A percentile compares a stretch with the other conserved stretches of the same genome.
Conservation (phyloP, 2,329 filamentous ascomycete species). For the Byssothecium circinans region DNA sequence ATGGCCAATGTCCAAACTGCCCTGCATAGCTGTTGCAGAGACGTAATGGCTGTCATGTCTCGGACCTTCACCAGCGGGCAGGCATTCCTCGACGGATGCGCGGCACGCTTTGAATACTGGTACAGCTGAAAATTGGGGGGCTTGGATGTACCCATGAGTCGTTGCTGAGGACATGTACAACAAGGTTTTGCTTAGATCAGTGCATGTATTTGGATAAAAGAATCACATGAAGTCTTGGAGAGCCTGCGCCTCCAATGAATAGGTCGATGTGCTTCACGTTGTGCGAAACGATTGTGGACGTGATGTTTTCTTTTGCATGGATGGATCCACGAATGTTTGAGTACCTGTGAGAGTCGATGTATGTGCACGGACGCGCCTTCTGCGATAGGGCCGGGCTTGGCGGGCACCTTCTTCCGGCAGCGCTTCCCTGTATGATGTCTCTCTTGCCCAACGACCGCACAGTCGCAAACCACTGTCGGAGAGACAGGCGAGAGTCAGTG, state of each 20-base stretch:
- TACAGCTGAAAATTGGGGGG: not conserved
- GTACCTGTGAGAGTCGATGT: too few species aligned
- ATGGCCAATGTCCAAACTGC: slow-evolving; percentile 3
- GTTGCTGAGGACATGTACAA: not conserved
- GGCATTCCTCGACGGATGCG: not conserved
- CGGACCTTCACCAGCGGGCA: too few species aligned
- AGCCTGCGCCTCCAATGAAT: slow-evolving; percentile 2
- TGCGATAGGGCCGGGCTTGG: slow-evolving; percentile 8
- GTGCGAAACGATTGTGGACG: too few species aligned
- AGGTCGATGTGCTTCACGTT: not conserved
- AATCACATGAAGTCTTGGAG: not conserved
- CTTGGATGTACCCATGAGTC: slow-evolving; percentile 1
- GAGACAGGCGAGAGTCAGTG: not conserved
- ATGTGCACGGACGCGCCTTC: slow-evolving; percentile 16
- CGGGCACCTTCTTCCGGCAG: not conserved
- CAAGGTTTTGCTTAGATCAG: slow-evolving; percentile 5
- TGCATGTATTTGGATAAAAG: not conserved
- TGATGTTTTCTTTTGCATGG: too few species aligned
- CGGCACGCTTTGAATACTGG: not conserved
- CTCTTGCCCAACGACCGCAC: not conserved
- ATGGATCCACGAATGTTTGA: too few species aligned
- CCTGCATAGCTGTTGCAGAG: not conserved
- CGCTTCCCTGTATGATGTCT: not conserved
- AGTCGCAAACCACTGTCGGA: not conserved
- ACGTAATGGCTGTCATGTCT: too few species aligned